phyloP scores from a whole-genome alignment of 2,329 filamentous ascomycete genomes.

The Aspergillus phoenicis region DNA sequence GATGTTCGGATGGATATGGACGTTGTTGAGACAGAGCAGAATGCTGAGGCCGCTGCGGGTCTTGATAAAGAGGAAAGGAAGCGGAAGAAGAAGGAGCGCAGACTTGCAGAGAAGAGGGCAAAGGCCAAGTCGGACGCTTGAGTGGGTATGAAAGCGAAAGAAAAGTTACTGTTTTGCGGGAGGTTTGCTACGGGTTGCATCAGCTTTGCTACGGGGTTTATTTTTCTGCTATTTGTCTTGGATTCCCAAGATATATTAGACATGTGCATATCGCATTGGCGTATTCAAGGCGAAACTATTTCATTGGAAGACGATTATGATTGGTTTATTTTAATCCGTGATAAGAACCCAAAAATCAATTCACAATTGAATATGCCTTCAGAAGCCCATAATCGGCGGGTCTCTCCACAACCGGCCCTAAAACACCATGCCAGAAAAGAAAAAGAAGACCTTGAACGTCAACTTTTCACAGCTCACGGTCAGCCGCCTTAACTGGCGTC shows the following conservation, averaged over 20 bases:
- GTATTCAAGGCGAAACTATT: slow-evolving; percentile 9
- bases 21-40: slow-evolving; percentile 46
- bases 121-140: slow-evolving; percentile 35
- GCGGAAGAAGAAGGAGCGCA: slow-evolving; percentile 58
- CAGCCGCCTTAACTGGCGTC: slow-evolving; percentile 69
- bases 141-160: background rate
- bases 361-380: background rate
- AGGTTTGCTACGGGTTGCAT: slow-evolving; percentile 3
- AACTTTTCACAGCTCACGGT: slow-evolving; percentile 68
- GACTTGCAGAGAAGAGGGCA: slow-evolving; percentile 48
- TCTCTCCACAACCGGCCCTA: background rate
- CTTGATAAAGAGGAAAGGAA: slow-evolving; percentile 58
- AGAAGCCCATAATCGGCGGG: background rate
- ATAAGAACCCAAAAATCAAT: background rate
- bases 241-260: slow-evolving; percentile 7
- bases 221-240: slow-evolving; percentile 3
- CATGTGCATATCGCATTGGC: slow-evolving; percentile 17
- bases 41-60: slow-evolving; percentile 31
- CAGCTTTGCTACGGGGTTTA: background rate
- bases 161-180: background rate
- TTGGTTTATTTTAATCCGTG: slow-evolving; percentile 22
- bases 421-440: slow-evolving; percentile 12
- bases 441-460: background rate
- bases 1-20: slow-evolving; percentile 40
- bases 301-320: slow-evolving; percentile 1